Base-by-base conservation (phyloP, 345 rosid species). In the Cardiospermum halicacabum region DNA sequence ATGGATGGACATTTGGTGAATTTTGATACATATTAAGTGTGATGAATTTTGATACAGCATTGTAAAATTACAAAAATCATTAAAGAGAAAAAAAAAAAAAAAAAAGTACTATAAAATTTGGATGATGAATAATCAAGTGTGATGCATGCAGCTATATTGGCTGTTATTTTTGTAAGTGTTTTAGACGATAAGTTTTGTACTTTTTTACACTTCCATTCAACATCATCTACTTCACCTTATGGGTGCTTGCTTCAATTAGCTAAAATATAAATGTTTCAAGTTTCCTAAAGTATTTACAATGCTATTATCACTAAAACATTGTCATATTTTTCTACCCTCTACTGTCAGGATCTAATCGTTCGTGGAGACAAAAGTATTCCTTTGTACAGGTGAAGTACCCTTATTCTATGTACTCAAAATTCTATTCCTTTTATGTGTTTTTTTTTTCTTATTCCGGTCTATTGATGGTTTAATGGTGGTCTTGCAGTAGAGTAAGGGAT, bases 331-430 rank as follows among this genome's bases (percentile, higher is more conserved):
- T 39, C 22, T 7, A 40, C 63, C 47, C 58, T 56, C 60, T 31
- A 22, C 32, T 59, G 9, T 5, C 87, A 94, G 97, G 99, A 94
- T 79, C 60, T 75, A 64, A 94, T 94, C 62, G 69, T 91, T 74
- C 99, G 95, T 5, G 96, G 97, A 60, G 89, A 82, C 40, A 91
- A 87, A 85, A 79, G 76, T 63, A 79, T 94, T 65, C 99, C 93
- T 15, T 76, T 94, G 60, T 94, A 94, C 71, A 85, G 97, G 99
- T 94, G 78, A 77, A 74, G 65, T 84, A 60, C 80, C 53, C 22
- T 51, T 67, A 58, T 61, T 53, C 32, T 13, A 45, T 7, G 25
- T 62, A 53, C 30, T 68, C 57, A 25, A 43, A 54, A 48, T 48
- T 37, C 36, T 56, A 50, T 61, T 56, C 19, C 31, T 25, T 26